A percentile compares a stretch with the other conserved stretches of the same genome.
Conservation (phyloP, 2,329 filamentous ascomycete genomes). For the Aspergillus calidoustus region DNA sequence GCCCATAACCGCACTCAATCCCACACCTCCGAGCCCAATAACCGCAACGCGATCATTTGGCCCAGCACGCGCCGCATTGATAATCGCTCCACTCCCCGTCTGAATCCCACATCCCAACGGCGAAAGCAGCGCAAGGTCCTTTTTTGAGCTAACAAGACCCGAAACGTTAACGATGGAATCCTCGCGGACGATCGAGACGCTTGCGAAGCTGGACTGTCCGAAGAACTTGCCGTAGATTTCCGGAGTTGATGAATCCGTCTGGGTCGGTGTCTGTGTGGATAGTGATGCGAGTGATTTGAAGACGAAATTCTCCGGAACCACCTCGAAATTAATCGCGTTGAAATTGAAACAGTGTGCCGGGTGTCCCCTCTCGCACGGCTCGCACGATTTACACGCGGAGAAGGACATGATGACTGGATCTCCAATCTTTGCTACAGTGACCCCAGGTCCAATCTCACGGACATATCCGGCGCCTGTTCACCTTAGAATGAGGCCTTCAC, state of each 20-base stretch:
- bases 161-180: slow-evolving; percentile 50
- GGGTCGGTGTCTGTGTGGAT: too few relatives aligned
- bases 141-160: slow-evolving; percentile 36
- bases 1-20: slow-evolving; percentile 54
- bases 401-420: slow-evolving; percentile 56
- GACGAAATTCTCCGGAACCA: slow-evolving; percentile 8
- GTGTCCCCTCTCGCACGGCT: slow-evolving; percentile 52
- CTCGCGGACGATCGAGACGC: slow-evolving; percentile 44
- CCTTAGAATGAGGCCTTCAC: too few relatives aligned
- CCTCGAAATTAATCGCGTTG: slow-evolving; percentile 51
- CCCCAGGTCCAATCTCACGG: slow-evolving; percentile 46
- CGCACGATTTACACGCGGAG: slow-evolving; percentile 52
- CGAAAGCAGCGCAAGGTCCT: slow-evolving; percentile 39
- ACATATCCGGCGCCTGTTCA: slow-evolving; percentile 36
- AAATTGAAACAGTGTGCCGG: slow-evolving; percentile 57
- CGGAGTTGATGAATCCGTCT: slow-evolving; percentile 13
- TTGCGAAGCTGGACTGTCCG: slow-evolving; percentile 53
- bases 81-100: slow-evolving; percentile 15
- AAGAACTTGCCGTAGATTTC: slow-evolving; percentile 51
- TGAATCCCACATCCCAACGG: slow-evolving; percentile 12
- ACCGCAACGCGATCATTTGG: slow-evolving; percentile 25
- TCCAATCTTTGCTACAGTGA: slow-evolving; percentile 48
- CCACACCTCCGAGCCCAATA: slow-evolving; percentile 54
- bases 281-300: background rate
- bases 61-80: slow-evolving; percentile 5